Percentiles rank a stretch among this genome's conserved stretches.
These are phyloP conservation scores for Fraxinus platypoda DNA, from an alignment of 305 asterid genomes.

Conservation along the genomic window DNA sequence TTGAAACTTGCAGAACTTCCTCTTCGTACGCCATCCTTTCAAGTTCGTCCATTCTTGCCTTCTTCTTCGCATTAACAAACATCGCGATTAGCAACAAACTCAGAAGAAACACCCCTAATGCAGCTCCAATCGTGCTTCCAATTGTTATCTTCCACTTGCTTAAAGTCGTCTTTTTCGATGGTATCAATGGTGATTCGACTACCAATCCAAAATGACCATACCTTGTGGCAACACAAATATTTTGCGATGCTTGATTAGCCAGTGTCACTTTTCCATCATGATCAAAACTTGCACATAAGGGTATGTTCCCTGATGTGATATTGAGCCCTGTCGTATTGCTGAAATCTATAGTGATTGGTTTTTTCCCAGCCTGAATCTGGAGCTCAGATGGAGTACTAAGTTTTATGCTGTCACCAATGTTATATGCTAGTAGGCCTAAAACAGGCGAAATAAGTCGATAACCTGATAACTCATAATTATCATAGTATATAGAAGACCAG, in stretches of 20 bases:
- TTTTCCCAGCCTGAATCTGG: conserved; percentile 31
- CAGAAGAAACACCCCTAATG: conserved; percentile 57
- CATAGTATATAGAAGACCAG: conserved; percentile 70
- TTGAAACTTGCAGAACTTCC: conserved; percentile 88
- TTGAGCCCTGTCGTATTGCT: conserved; percentile 24
- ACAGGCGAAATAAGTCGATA: conserved; percentile 71
- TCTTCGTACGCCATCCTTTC: conserved; percentile 88
- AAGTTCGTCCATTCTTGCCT: conserved; percentile 76
- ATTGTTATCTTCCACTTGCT: conserved; percentile 62
- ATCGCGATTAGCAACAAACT: conserved; percentile 59
- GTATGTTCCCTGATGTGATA: conserved; percentile 39
- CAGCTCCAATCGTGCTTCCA: conserved; percentile 72
- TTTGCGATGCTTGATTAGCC: conserved; percentile 36
- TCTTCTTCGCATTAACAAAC: conserved; percentile 74
- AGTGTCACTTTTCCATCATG: conserved; percentile 54
- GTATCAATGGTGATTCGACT: conserved; percentile 64
- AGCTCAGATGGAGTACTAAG: conserved; percentile 43
- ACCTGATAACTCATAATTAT: conserved; percentile 61
- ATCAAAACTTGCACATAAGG: conserved; percentile 70
- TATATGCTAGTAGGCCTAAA: conserved; percentile 62
- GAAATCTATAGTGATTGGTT: conserved; percentile 59
- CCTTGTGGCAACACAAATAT: conserved; percentile 44
- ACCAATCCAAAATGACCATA: conserved; percentile 75
- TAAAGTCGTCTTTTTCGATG: conserved; percentile 42
- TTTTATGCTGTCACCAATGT: conserved; percentile 29